Evolutionary conservation across 164 flowering plant genomes (phyloP), one percentile per base, ranked within the genome.

Genomic region (Santalum album): DNA sequence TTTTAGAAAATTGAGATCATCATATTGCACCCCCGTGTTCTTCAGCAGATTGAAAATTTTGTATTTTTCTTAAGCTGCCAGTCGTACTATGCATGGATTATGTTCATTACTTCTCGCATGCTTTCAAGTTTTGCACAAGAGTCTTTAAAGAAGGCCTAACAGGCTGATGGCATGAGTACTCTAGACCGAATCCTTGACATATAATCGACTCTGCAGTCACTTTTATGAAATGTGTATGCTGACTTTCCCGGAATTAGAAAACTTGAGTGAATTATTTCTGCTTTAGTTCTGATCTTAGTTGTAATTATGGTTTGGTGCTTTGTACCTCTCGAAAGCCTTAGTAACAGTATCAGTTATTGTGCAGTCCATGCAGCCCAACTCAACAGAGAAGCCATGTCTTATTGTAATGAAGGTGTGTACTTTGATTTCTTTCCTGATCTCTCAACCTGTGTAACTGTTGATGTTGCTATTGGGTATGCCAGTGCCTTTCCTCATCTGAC

Each of bases 381-480:
- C 72, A 29, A 49, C 67, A 19, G 74, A 70, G 67, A 70, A 81
- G 65, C 80, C 82, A 72, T 75, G 82, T 54, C 72, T 64, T 20
- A 75, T 81, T 65, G 72, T 76, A 47, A 65, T 72, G 78, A 84
- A 45, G 97, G 97, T 90, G 53, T 6, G 88, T 69, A 54, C 51
- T 55, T 24, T 38, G 1, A 20, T 4, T 46, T 44, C 34, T 39
- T 40, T 20, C 38, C 25, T 42, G 23, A 22, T 49, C 35, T 21
- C 12, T 44, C 32, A 7, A 51, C 35, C 16, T 49, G 1, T 38
- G 16, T 38, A 9, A 38, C 17, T 38, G 4, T 29, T 29, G 6
- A 29, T 29, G 34, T 29, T 29, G 34, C 34, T 29, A 9, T 29
- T 3, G 34, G 4, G 6, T 29, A 29, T 29, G 34, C 4, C 9